phyloP scores from a whole-genome alignment of 331 rosid genomes.

The Acacia concinna region DNA sequence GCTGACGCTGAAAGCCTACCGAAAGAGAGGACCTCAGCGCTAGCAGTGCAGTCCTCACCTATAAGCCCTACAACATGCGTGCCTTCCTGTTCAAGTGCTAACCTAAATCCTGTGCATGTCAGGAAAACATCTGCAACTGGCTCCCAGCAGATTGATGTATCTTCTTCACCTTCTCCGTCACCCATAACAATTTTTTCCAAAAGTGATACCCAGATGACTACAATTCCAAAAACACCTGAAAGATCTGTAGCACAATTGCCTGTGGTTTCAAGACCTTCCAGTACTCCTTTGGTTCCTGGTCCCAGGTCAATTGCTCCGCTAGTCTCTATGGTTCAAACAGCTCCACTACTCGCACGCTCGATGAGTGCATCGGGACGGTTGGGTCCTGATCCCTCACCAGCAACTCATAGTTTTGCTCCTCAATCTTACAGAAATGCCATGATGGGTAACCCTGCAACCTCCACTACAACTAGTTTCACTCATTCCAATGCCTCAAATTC shows the following conservation, averaged over 20 bases:
- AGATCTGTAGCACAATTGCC: constrained; percentile 56
- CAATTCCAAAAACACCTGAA: constrained; percentile 59
- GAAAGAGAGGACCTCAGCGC: constrained; percentile 58
- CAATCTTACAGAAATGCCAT: constrained; percentile 97
- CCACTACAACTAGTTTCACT: constrained; percentile 51
- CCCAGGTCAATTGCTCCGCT: constrained; percentile 69
- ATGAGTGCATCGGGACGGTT: constrained; percentile 86
- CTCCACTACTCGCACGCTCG: constrained; percentile 82
- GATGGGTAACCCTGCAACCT: constrained; percentile 61
- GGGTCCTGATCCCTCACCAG: constrained; percentile 87
- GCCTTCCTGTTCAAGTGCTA: constrained; percentile 34
- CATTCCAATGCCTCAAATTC: constrained; percentile 59
- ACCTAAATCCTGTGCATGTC: constrained; percentile 44
- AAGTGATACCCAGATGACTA: constrained; percentile 58
- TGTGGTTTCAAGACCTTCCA: constrained; percentile 80
- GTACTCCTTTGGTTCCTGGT: constrained; percentile 83
- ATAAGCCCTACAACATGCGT: constrained; percentile 53
- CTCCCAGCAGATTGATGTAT: constrained; percentile 42
- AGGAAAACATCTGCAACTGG: constrained; percentile 51
- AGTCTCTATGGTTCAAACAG: constrained; percentile 69
- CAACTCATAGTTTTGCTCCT: constrained; percentile 69
- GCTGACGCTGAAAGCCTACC: constrained; percentile 49
- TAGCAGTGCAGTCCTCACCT: constrained; percentile 57
- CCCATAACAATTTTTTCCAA: constrained; percentile 43
- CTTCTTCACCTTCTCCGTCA: constrained; percentile 44